Evolutionary conservation across 1,284 basidiomycete genomes (phyloP).

Genomic region (Marasmius sp.): DNA sequence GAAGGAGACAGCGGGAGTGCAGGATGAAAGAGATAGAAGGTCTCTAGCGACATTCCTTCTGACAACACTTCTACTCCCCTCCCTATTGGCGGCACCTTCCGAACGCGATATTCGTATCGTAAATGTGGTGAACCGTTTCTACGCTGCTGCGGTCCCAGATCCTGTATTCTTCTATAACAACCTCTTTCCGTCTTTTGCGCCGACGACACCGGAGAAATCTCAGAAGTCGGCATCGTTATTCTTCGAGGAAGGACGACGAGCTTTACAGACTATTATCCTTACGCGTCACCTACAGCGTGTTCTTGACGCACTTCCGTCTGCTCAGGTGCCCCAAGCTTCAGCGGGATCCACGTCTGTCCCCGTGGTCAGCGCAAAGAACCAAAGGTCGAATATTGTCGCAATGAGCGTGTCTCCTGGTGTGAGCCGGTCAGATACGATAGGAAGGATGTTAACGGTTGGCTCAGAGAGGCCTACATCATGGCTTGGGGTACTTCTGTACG

Average conservation of each 20-base stretch:
- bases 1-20: constrained; percentile 24
- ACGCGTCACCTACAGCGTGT: constrained; percentile 77
- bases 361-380: constrained; percentile 45
- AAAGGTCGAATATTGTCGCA: constrained; percentile 71
- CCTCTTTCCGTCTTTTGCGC: constrained; percentile 15
- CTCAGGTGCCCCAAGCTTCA: constrained; percentile 55
- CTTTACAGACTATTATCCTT: constrained; percentile 63
- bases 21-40: constrained; percentile 40
- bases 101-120: constrained; percentile 85
- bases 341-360: constrained; percentile 38
- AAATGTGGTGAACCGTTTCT: constrained; percentile 81
- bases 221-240: constrained; percentile 36
- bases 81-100: constrained; percentile 72
- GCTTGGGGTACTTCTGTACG: constrained; percentile 46
- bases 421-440: constrained; percentile 64
- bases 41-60: constrained; percentile 78
- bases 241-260: constrained; percentile 60
- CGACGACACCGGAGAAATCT: constrained; percentile 3
- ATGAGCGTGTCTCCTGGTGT: constrained; percentile 74
- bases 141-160: constrained; percentile 58
- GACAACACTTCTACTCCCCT: constrained; percentile 74
- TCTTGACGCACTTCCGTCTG: constrained; percentile 70
- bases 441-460: constrained; percentile 50
- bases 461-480: constrained; percentile 28
- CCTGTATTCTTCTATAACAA: constrained; percentile 33